Conservation (phyloP, 139 green algal species). For the Tetraselmis striata region DNA sequence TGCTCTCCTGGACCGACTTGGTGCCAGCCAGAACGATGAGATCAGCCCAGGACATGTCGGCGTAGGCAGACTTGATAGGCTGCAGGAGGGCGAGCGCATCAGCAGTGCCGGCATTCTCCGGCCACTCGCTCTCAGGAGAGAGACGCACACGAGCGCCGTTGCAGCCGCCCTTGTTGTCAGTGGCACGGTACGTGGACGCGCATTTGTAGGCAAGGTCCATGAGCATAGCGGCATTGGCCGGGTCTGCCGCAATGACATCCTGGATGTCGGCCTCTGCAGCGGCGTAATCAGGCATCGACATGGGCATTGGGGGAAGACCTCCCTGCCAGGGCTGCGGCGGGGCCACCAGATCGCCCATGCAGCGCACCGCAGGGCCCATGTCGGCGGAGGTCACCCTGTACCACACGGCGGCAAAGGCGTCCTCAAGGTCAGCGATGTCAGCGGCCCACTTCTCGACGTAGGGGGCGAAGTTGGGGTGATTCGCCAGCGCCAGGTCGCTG, state of each 20-base stretch:
- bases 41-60: constrained; percentile 22
- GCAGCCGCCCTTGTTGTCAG: constrained; percentile 35
- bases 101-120: constrained; percentile 8
- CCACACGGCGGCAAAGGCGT: constrained; percentile 21
- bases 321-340: constrained; percentile 33
- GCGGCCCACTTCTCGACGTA: constrained; percentile 19
- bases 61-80: constrained; percentile 4
- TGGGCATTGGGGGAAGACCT: constrained; percentile 18
- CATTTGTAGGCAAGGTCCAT: neutral
- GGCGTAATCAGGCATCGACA: constrained; percentile 1
- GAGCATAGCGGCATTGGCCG: neutral
- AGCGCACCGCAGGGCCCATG: constrained; percentile 19
- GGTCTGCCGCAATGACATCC: neutral
- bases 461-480: constrained; percentile 20
- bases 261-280: constrained; percentile 5
- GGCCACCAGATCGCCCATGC: constrained; percentile 7
- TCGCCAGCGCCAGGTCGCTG: constrained; percentile 28
- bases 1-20: constrained; percentile 10
- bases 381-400: constrained; percentile 23
- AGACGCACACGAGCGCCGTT: constrained; percentile 39
- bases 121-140: constrained; percentile 32
- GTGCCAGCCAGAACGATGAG: constrained; percentile 39
- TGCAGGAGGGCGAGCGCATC: constrained; percentile 6
- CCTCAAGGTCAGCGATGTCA: constrained; percentile 13
- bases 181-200: constrained; percentile 8